Evolutionary conservation across 148 eudicot species (phyloP), one percentile per base, ranked within the genome.

Genomic region (Arbutus unedo): DNA sequence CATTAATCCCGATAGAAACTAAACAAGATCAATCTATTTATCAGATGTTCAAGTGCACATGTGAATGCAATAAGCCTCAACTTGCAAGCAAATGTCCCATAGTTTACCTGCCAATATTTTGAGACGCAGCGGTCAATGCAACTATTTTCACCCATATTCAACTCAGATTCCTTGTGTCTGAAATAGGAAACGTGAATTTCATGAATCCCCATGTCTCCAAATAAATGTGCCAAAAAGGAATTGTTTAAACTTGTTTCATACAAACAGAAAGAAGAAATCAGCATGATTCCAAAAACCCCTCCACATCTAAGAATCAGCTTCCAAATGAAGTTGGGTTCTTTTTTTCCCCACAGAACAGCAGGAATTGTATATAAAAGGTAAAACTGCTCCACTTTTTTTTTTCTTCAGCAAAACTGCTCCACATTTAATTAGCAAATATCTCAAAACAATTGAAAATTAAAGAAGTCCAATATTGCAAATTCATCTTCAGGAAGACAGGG

Each of bases 51-150:
- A 72, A 72, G 48, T 51, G 16, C 48, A 43, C n/a, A 44, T 2
- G 76, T 3, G 4, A 72, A 18, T 18, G 76, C n/a, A 72, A 47
- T 18, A 47, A 75, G 41, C 41, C 10, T 4, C 5, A 74, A 48
- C 21, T 49, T 75, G 38, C 60, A 6, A 53, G 79, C 13, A 76
- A 15, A 9, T 9, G 23, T 18, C 19, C 23, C 56, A 14, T 49
- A 9, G 18, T 25, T 83, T 89, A 93, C 98, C 94, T 93, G 98
- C 93, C 93, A 92, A 76, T 95, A 95, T 83, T 93, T 95, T 38
- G 98, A 92, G 55, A 93, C 98, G 83, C 98, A 92, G 21, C 97
- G 92, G 81, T 95, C 98, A 23, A 95, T 90, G 89, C 98, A 95
- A 48, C 88, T 91, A 80, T 88, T 95, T 89, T 95, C 97, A 76